Evolutionary conservation across 2,329 filamentous ascomycete species (phyloP).

Genomic region (Nothomitra cinnamomea): DNA sequence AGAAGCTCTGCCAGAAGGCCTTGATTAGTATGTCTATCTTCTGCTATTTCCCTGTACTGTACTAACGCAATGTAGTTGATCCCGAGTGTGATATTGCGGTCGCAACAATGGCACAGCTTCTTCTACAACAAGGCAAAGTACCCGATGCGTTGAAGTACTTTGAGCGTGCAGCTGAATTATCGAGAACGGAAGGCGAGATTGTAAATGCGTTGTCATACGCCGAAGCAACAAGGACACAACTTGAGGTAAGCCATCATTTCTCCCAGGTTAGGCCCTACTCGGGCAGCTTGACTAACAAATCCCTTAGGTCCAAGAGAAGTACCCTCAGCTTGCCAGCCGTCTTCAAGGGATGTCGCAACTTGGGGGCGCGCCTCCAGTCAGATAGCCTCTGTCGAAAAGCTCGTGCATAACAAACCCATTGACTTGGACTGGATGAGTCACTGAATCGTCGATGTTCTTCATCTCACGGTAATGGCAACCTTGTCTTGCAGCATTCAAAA

Average conservation of each 20-base stretch:
- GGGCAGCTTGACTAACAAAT: slow-evolving; percentile 5
- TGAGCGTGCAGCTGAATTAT: slow-evolving; percentile 85
- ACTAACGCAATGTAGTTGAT: slow-evolving; percentile 49
- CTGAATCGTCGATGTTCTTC: too few relatives aligned
- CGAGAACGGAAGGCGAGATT: slow-evolving; percentile 85
- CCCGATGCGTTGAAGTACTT: slow-evolving; percentile 92
- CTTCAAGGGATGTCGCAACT: slow-evolving; percentile 28
- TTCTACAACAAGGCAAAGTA: slow-evolving; percentile 95
- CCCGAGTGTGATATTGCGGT: slow-evolving; percentile 98
- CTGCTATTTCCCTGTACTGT: neutral
- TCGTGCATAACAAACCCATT: too few relatives aligned
- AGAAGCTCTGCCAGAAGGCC: slow-evolving; percentile 93
- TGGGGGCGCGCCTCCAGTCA: slow-evolving; percentile 13
- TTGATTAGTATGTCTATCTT: slow-evolving; percentile 60
- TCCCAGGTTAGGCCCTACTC: neutral
- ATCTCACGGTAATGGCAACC: too few relatives aligned
- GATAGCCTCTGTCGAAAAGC: neutral
- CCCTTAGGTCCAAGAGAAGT: slow-evolving; percentile 32
- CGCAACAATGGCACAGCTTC: slow-evolving; percentile 93
- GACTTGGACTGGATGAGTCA: too few relatives aligned
- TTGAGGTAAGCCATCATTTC: slow-evolving; percentile 35
- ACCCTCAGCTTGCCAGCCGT: slow-evolving; percentile 31
- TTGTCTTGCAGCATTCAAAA: too few relatives aligned
- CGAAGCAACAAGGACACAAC: slow-evolving; percentile 87
- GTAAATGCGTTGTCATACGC: slow-evolving; percentile 94